Base-by-base conservation (phyloP, 768 basidiomycete genomes). In the Lentinus brumalis region DNA sequence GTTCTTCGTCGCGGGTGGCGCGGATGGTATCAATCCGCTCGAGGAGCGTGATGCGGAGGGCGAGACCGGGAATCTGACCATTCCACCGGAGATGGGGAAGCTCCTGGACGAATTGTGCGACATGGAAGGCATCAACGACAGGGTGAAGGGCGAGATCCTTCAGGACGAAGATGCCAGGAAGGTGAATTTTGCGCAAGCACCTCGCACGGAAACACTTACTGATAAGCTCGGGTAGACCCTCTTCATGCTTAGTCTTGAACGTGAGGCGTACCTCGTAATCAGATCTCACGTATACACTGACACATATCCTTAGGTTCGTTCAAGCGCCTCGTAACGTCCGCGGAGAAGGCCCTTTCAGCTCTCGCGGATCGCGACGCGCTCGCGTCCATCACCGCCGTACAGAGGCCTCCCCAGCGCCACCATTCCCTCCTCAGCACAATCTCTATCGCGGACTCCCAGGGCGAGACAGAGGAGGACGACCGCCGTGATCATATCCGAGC, bases 211-310 rank as follows among this genome's bases (percentile, higher is more conserved):
- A 31, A 16, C 21, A 31, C 12, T 14, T 18, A 7, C 26, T 38
- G 50, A 15, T 52, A 62, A 32, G 39, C 18, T 39, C 14, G 8
- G 42, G 9, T 49, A 82, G 82, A 76, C 74, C 2, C 53, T 83
- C 26, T 71, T 82, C 64, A 69, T 77, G 67, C 67, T 83, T 16
- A 78, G 76, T 40, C 72, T 83, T 18, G 81, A 83, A 68, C 77
- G 81, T 82, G 60, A 69, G 79, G 71, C 16, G 14, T 21, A n/a
- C 8, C 5, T n/a, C 5, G 8, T 29, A 12, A 35, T 5, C 30
- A 39, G 11, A 38, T 15, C 15, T 26, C 1, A 29, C 30, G 1
- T 14, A 21, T n/a, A 14, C 12, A 31, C 26, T 30, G 12, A 35
- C 35, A 35, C 3, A 11, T 21, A 5, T n/a, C 16, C n/a, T 5